Evolutionary conservation across 176 grass and related monocot genomes (phyloP), one percentile per base, ranked within the genome.

Genomic region (Raddia guianensis): DNA sequence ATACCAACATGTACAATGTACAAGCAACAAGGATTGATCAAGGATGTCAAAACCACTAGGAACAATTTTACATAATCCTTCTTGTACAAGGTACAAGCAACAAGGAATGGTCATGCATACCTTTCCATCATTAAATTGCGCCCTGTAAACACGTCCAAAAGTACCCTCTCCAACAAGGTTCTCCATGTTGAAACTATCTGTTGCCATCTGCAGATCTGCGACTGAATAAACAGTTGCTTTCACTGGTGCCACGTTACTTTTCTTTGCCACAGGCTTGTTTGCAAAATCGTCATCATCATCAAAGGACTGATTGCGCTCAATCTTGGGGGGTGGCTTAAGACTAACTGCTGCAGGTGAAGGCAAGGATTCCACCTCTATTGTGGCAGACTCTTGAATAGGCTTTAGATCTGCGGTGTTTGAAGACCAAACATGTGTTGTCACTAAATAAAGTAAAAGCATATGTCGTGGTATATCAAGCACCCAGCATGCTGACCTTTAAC

Each of bases 171-270:
- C 95, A 68, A 98, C 65, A 81, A 98, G 89, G 76, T 91, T 94
- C 21, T 98, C 92, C 70, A 88, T 58, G 63, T 69, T 94, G 60
- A 98, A 94, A 79, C 92, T 98, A 64, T 91, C 81, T 67, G 92
- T 98, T 77, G 88, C 95, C 80, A 98, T 92, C 73, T 98, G 95
- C 49, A 98, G 83, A 72, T 98, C 95, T 45, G 95, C 90, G 12
- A 98, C 92, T 54, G 90, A 94, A 94, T 94, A 98, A 75, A 94
- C 73, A 66, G 78, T 89, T 81, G 88, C 85, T 47, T 85, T 89
- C 45, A 94, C 58, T 47, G 78, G 72, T 66, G 66, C 49, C 61
- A 42, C 70, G 65, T 85, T 85, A 60, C 43, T 67, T 88, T 89
- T 98, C 87, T 89, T 90, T 52, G 50, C 37, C 69, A 86, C 83